Percentiles rank a stretch among this genome's conserved stretches.
Evolutionary conservation across 2,329 filamentous ascomycete species (phyloP).

Genomic region (Ophiosphaerella korrae): DNA sequence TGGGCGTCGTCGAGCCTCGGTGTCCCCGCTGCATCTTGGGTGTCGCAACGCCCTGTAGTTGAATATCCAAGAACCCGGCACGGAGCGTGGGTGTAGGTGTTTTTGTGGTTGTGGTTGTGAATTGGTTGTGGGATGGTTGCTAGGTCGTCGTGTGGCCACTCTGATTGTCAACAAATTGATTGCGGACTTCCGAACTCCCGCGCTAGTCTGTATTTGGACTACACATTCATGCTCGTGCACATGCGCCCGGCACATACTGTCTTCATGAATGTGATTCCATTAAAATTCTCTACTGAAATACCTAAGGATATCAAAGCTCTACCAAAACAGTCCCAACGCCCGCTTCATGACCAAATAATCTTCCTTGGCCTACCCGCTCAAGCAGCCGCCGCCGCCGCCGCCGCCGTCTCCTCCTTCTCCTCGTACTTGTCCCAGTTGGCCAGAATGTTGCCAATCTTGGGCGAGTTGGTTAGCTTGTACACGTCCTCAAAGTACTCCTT

Average conservation of each 20-base stretch:
- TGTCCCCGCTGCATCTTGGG: conserved; percentile 31
- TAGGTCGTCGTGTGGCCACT: conserved; percentile 6
- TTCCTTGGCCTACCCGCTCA: not conserved
- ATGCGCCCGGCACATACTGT: too few species aligned
- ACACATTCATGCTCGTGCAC: not conserved
- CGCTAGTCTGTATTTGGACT: conserved; percentile 9
- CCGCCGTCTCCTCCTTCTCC: conserved; percentile 40
- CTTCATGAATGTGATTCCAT: not conserved
- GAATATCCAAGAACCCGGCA: not conserved
- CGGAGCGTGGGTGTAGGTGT: not conserved
- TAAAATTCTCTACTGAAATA: conserved; percentile 3
- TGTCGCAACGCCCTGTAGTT: not conserved
- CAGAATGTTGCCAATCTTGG: conserved; percentile 76
- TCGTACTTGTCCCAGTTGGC: conserved; percentile 71
- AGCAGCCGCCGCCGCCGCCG: conserved; percentile 18
- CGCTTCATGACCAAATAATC: conserved; percentile 4
- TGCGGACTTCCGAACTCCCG: conserved; percentile 18
- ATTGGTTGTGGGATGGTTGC: conserved; percentile 6
- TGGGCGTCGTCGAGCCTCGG: conserved; percentile 53
- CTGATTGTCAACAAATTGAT: conserved; percentile 20
- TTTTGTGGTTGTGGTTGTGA: not conserved
- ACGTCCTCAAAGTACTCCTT: conserved; percentile 99
- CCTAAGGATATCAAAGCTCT: conserved; percentile 22
- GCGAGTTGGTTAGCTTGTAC: conserved; percentile 85
- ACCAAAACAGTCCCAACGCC: conserved; percentile 17